phyloP scores from a whole-genome alignment of 768 basidiomycete genomes.

The Xerocomellus intermedius region DNA sequence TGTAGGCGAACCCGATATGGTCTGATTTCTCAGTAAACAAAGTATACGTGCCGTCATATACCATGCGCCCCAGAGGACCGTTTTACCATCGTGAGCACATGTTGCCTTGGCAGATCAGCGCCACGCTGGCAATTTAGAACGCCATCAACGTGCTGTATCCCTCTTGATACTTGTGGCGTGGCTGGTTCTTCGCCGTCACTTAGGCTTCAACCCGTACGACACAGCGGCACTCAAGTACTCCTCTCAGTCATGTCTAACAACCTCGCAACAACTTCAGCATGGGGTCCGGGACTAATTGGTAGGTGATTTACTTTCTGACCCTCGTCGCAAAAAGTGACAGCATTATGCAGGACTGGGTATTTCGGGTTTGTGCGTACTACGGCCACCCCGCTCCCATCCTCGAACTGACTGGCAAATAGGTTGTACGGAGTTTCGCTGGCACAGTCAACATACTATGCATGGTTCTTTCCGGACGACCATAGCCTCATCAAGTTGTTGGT shows the following conservation, averaged over 20 bases:
- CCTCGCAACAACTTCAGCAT: constrained; percentile 5
- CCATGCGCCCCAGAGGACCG: no score
- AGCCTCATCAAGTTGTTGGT: constrained; percentile 10
- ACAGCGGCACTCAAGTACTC: background rate
- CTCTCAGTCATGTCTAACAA: constrained; percentile 3
- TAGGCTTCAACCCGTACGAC: background rate
- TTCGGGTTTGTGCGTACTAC: constrained; percentile 4
- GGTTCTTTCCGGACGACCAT: constrained; percentile 7
- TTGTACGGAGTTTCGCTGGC: constrained; percentile 11
- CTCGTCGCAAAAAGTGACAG: background rate
- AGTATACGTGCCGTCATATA: no score
- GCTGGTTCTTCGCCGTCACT: background rate
- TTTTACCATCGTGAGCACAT: no score
- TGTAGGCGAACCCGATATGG: no score
- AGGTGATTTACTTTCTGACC: background rate
- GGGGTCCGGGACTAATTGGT: constrained; percentile 16
- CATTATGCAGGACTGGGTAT: background rate
- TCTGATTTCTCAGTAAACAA: no score
- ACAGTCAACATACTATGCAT: background rate
- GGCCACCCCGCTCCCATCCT: no score
- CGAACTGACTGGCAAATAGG: background rate
- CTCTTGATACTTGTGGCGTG: background rate
- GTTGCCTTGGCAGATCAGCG: no score
- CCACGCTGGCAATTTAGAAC: no score
- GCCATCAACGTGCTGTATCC: no score